Percentiles rank a stretch among this genome's conserved stretches.
Evolutionary conservation across 805 yeast species (phyloP).

Genomic region (Metschnikowia hibisci): DNA sequence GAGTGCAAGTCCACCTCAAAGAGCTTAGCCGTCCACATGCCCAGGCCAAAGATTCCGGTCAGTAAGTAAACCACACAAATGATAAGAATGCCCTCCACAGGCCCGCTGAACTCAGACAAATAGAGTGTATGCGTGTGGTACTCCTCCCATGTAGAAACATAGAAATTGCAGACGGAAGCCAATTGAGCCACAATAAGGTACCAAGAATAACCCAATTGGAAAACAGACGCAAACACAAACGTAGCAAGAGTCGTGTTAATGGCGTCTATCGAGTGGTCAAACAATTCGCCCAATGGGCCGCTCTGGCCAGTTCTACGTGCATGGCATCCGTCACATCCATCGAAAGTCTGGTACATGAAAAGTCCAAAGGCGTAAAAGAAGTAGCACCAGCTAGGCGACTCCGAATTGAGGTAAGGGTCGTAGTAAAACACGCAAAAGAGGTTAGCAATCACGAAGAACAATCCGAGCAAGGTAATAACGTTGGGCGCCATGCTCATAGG

Average conservation of each 20-base stretch:
- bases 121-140: slow-evolving; percentile 82
- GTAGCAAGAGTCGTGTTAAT: slow-evolving; percentile 77
- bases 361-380: slow-evolving; percentile 74
- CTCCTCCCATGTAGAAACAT: slow-evolving; percentile 93
- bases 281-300: slow-evolving; percentile 91
- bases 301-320: slow-evolving; percentile 94
- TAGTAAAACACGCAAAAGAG: slow-evolving; percentile 60
- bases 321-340: slow-evolving; percentile 94
- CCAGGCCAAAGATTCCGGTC: slow-evolving; percentile 70
- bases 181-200: slow-evolving; percentile 60
- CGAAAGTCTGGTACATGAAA: slow-evolving; percentile 90
- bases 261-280: slow-evolving; percentile 81
- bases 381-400: slow-evolving; percentile 73
- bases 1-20: slow-evolving; percentile 37
- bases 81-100: slow-evolving; percentile 87
- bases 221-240: slow-evolving; percentile 69
- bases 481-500: slow-evolving; percentile 93
- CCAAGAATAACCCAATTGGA: slow-evolving; percentile 71
- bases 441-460: slow-evolving; percentile 65
- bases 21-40: slow-evolving; percentile 53
- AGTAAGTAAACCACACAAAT: slow-evolving; percentile 49
- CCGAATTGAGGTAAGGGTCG: slow-evolving; percentile 62
- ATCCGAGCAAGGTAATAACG: slow-evolving; percentile 77
- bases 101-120: slow-evolving; percentile 81
- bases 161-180: slow-evolving; percentile 76